Evolutionary conservation across 2,329 filamentous ascomycete species (phyloP), one percentile per base, ranked within the genome.

Genomic region (Penicillium concentricum): DNA sequence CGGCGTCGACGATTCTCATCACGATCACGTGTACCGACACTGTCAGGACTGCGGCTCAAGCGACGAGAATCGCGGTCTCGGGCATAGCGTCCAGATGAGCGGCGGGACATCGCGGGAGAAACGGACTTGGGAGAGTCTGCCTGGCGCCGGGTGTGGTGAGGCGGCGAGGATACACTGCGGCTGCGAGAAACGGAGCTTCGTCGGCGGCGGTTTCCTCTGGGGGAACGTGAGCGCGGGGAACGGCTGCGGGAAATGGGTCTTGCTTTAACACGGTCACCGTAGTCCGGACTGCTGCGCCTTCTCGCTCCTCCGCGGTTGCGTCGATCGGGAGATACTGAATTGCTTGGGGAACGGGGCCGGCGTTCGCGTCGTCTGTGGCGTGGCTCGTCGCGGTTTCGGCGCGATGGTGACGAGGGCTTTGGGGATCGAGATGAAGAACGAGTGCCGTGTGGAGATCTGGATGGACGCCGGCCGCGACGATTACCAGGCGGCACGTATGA

Each of bases 181-280:
- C 37, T 42, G 73, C 49, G 72, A 74, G 51, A 72, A 50, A 74
- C 77, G 67, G 49, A 51, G 49, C 74, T 69, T 60, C 67, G 73
- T 69, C 72, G 72, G 64, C 69, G 69, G 66, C 73, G 74, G 59
- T 72, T 68, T 76, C 76, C 71, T 79, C 79, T 83, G 76, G 79
- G 74, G 72, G 78, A 78, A 76, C 74, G 81, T 82, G 82, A 84
- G 80, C 79, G 80, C 67, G 79, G 79, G 69, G 76, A 76, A 66
- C 76, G 71, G 76, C 72, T 75, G 67, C 76, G 76, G 71, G 77
- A 74, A 64, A 67, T 71, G 70, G 81, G 81, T 76, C 79, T 71
- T 70, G 80, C 80, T 76, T 79, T 75, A 67, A 76, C 73, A 73
- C 76, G 77, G 73, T 78, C 75, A 76, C 74, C 73, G 63, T 75